Conservation (phyloP, 768 basidiomycete species). For the Podaxis sp. region DNA sequence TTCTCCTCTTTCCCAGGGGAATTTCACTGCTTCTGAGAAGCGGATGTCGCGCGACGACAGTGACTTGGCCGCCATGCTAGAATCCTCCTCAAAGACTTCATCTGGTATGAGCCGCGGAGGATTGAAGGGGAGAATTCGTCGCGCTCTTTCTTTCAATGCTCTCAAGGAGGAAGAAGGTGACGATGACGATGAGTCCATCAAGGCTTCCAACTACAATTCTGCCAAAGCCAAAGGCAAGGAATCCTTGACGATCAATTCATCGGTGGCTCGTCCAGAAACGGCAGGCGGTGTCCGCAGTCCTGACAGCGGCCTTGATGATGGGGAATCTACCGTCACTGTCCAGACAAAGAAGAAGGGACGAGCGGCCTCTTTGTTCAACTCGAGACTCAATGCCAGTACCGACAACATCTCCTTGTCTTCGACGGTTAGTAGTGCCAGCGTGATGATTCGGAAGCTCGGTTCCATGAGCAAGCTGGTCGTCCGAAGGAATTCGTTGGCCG, state of each 20-base stretch:
- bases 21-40: conserved; percentile 61
- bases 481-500: conserved; percentile 82
- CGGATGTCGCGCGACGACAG: conserved; percentile 79
- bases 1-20: conserved; percentile 70
- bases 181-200: conserved; percentile 42
- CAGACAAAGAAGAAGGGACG: conserved; percentile 71
- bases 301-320: conserved; percentile 38
- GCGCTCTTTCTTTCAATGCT: conserved; percentile 64
- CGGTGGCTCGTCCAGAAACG: conserved; percentile 23
- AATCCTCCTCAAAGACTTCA: conserved; percentile 35
- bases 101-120: conserved; percentile 57
- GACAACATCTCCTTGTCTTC: conserved; percentile 95
- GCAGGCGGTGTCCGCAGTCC: conserved; percentile 24
- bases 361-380: conserved; percentile 80
- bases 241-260: conserved; percentile 26
- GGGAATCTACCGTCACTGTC: conserved; percentile 40
- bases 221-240: conserved; percentile 33
- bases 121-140: conserved; percentile 73
- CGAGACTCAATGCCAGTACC: conserved; percentile 81
- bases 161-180: conserved; percentile 55
- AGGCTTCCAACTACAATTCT: conserved; percentile 32
- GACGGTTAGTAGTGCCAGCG: conserved; percentile 91
- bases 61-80: conserved; percentile 57
- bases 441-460: conserved; percentile 96
- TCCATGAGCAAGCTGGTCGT: conserved; percentile 81